Evolutionary conservation across 345 rosid species (phyloP).

Genomic region (Gossypium herbaceum): DNA sequence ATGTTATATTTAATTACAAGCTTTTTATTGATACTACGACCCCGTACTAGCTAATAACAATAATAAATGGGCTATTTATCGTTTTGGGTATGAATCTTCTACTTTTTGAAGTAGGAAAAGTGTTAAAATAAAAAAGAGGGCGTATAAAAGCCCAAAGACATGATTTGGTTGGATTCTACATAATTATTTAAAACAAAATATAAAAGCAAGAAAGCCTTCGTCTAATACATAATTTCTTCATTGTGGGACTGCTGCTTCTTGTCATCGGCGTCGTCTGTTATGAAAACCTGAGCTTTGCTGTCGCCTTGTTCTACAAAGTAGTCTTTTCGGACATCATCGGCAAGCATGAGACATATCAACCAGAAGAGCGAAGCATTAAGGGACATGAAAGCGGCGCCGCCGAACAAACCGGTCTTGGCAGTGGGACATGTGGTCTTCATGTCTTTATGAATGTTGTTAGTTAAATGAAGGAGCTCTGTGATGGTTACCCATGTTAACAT

Average conservation of each 20-base stretch:
- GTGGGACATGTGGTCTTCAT: slow-evolving; percentile 22
- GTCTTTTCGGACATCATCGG: slow-evolving; percentile 17
- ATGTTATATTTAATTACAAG: too few relatives aligned
- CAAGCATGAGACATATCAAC: slow-evolving; percentile 32
- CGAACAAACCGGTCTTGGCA: slow-evolving; percentile 31
- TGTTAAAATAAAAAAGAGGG: too few relatives aligned
- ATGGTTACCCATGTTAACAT: slow-evolving; percentile 26
- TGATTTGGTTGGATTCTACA: too few relatives aligned
- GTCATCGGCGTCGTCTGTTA: slow-evolving; percentile 1
- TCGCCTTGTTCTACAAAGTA: not conserved
- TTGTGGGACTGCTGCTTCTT: not conserved
- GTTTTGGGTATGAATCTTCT: too few relatives aligned
- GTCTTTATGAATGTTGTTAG: slow-evolving; percentile 18
- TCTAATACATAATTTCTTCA: not conserved
- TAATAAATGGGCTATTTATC: too few relatives aligned
- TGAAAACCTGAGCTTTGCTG: slow-evolving; percentile 12
- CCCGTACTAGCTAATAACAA: too few relatives aligned
- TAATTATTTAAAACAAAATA: too few relatives aligned
- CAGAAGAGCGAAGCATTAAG: slow-evolving; percentile 34
- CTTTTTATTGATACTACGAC: too few relatives aligned
- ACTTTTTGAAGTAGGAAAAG: too few relatives aligned
- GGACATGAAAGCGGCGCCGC: slow-evolving; percentile 30
- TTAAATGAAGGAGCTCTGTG: slow-evolving; percentile 24
- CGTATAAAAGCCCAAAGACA: too few relatives aligned
- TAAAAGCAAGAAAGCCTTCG: too few relatives aligned